Percentiles rank a stretch among this genome's conserved stretches.
Evolutionary conservation across 495 filamentous ascomycete species (phyloP).

Genomic region (Staphylotrichum longicolle): DNA sequence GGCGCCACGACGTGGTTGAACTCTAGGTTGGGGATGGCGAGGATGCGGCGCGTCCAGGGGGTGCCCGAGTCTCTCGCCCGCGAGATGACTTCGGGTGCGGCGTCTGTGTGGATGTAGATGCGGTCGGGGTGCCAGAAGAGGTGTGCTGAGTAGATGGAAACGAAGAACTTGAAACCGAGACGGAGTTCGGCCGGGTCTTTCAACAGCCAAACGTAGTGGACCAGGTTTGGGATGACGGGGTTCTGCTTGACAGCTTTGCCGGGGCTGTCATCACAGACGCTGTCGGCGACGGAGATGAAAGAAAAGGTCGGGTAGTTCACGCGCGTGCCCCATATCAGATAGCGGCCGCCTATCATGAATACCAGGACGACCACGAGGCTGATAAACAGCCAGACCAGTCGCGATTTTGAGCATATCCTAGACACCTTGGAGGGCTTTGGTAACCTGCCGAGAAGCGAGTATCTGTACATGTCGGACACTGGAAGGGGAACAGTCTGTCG

Average conservation of each 20-base stretch:
- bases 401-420: no score
- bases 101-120: constrained; percentile 32
- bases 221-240: constrained; percentile 24
- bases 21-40: constrained; percentile 18
- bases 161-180: constrained; percentile 25
- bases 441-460: no score
- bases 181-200: constrained; percentile 20
- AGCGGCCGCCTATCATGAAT: no score
- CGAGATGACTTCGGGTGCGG: constrained; percentile 3
- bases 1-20: constrained; percentile 14
- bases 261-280: not conserved
- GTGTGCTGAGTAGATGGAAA: constrained; percentile 26
- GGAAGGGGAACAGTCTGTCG: no score
- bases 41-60: constrained; percentile 20
- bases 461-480: no score
- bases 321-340: not conserved
- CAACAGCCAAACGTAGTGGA: constrained; percentile 31
- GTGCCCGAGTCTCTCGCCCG: constrained; percentile 9
- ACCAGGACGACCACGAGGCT: no score
- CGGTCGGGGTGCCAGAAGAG: constrained; percentile 18
- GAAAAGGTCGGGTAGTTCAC: not conserved
- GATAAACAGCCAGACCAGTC: no score
- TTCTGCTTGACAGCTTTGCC: not conserved
- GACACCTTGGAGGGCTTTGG: no score
- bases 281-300: not conserved